Conservation (phyloP, 208 protist species). For the Leishmania turanica region DNA sequence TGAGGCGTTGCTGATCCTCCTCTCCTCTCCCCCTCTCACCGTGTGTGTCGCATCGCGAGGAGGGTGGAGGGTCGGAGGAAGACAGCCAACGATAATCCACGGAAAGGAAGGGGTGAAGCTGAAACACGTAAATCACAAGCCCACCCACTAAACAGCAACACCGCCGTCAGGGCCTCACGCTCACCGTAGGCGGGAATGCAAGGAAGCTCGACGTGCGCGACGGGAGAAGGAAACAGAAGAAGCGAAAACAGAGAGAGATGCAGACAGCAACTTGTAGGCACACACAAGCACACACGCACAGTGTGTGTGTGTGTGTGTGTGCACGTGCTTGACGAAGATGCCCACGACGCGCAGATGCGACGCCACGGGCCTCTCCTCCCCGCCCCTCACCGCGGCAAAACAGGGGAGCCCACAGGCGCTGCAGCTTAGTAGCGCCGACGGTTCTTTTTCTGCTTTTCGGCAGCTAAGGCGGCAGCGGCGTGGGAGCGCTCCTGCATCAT, state of each 20-base stretch:
- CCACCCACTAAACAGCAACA: background rate
- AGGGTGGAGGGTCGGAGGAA: background rate
- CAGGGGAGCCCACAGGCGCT: background rate
- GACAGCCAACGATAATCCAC: background rate
- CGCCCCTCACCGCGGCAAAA: background rate
- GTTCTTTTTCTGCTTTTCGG: slow-evolving; percentile 55
- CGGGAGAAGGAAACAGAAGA: background rate
- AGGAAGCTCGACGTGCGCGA: background rate
- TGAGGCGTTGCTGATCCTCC: too few species aligned
- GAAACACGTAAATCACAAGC: background rate
- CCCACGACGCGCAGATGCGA: slow-evolving; percentile 6
- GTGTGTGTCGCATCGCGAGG: background rate
- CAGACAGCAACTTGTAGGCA: background rate
- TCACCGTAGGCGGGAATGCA: background rate
- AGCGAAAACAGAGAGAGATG: background rate
- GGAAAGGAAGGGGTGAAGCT: background rate
- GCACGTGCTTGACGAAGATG: background rate
- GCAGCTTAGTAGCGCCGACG: slow-evolving; percentile 34
- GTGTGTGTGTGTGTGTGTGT: background rate
- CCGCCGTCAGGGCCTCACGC: background rate
- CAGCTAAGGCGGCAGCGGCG: slow-evolving; percentile 36
- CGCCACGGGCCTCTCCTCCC: background rate
- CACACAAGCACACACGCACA: background rate
- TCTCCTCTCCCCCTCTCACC: too few species aligned
- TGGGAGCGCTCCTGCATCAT: slow-evolving; percentile 64